Conservation (phyloP, 176 grass and related monocot species). For the Raddia guianensis region DNA sequence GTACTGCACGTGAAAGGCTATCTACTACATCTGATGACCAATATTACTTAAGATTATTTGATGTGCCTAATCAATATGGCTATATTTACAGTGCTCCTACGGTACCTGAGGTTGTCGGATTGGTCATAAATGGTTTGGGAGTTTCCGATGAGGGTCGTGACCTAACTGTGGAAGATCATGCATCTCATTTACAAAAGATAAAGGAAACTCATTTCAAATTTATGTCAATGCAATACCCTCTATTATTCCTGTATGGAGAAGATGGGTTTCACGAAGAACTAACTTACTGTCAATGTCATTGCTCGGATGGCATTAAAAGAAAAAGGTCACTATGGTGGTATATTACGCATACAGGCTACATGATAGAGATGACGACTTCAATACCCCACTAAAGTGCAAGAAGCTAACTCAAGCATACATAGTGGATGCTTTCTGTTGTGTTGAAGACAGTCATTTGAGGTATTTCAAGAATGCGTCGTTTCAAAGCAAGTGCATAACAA, state of each 20-base stretch:
- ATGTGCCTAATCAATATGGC: too few species aligned
- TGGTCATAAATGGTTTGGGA: too few species aligned
- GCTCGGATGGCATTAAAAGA: background rate
- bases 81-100: too few species aligned
- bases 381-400: background rate
- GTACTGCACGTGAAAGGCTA: background rate
- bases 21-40: too few species aligned
- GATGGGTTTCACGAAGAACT: background rate
- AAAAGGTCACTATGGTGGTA: background rate
- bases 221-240: background rate
- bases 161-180: too few species aligned
- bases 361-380: background rate
- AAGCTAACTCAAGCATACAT: background rate
- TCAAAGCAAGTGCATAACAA: background rate
- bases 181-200: too few species aligned
- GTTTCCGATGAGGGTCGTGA: too few species aligned
- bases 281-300: accelerated
- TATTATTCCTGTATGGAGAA: background rate
- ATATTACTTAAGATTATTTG: too few species aligned
- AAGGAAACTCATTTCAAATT: background rate
- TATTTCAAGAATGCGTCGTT: background rate
- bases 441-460: background rate
- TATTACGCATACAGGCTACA: background rate
- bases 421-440: background rate
- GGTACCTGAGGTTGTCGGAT: too few species aligned